These are phyloP conservation scores for Cunninghamia lanceolata DNA, from an alignment of 75 land plant species.

Conservation along the genomic window DNA sequence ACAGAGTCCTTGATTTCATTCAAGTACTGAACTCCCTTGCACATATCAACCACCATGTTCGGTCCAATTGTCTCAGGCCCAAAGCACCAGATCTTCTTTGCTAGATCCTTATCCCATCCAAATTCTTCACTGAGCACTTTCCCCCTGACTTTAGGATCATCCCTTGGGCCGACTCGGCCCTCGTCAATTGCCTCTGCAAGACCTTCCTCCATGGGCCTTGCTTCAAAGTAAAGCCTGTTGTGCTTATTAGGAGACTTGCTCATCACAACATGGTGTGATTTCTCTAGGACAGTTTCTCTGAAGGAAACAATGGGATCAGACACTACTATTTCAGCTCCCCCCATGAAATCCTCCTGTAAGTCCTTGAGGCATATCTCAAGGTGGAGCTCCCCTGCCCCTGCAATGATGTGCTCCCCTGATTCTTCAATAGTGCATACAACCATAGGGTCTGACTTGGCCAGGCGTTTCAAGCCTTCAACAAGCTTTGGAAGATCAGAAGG, in stretches of 20 bases:
- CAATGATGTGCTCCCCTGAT: slow-evolving; percentile 72
- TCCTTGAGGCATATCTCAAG: slow-evolving; percentile 79
- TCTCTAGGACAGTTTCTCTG: slow-evolving; percentile 68
- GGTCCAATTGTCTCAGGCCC: no score
- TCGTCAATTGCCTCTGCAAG: no score
- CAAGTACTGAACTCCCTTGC: no score
- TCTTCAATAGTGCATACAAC: slow-evolving; percentile 64
- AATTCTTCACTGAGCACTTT: no score
- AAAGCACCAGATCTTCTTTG: no score
- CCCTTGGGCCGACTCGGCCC: no score
- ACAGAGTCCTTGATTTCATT: no score
- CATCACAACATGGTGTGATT: slow-evolving; percentile 58
- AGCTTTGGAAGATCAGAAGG: slow-evolving; percentile 78
- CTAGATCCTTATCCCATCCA: no score
- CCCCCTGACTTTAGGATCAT: no score
- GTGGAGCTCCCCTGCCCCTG: slow-evolving; percentile 75
- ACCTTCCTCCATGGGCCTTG: no score
- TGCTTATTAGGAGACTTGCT: slow-evolving; percentile 81
- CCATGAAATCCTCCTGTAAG: slow-evolving; percentile 71
- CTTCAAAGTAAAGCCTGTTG: no score
- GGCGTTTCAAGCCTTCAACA: slow-evolving; percentile 66
- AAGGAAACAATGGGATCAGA: slow-evolving; percentile 71
- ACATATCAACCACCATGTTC: no score
- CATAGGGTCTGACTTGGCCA: slow-evolving; percentile 55
- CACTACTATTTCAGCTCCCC: slow-evolving; percentile 55